Evolutionary conservation across 495 filamentous ascomycete genomes (phyloP).

Genomic region (Podospora didyma): DNA sequence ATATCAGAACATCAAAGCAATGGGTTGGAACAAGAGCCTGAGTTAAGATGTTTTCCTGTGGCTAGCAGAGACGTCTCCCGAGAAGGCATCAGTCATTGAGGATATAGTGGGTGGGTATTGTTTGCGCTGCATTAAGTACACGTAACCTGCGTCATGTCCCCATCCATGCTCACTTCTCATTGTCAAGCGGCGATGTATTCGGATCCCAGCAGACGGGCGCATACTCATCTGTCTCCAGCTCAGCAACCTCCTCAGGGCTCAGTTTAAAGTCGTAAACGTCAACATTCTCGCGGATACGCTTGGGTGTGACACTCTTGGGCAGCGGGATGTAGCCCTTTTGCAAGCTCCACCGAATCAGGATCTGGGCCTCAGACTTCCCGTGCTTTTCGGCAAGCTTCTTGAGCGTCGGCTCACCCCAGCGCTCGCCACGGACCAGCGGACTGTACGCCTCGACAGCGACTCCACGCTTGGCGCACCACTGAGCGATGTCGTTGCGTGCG

Average conservation of each 20-base stretch:
- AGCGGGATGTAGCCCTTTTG: conserved; percentile 75
- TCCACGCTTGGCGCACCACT: conserved; percentile 66
- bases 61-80: no score
- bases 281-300: conserved; percentile 70
- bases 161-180: not conserved
- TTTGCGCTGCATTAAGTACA: no score
- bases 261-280: conserved; percentile 82
- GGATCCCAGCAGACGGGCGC: conserved; percentile 74
- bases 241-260: conserved; percentile 52
- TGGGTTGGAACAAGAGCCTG: no score
- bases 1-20: no score
- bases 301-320: conserved; percentile 68
- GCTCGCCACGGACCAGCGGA: conserved; percentile 65
- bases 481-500: conserved; percentile 67
- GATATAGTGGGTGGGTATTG: no score
- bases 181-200: conserved; percentile 8
- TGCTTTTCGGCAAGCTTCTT: conserved; percentile 62
- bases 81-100: no score
- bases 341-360: conserved; percentile 82
- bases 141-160: no score
- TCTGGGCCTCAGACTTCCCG: conserved; percentile 69
- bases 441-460: conserved; percentile 77
- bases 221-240: conserved; percentile 54
- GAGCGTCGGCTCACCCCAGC: conserved; percentile 62
- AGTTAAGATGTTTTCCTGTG: no score